These are phyloP conservation scores for Cucurbita maxima DNA, from an alignment of 306 rosid species.

Conservation along the genomic window DNA sequence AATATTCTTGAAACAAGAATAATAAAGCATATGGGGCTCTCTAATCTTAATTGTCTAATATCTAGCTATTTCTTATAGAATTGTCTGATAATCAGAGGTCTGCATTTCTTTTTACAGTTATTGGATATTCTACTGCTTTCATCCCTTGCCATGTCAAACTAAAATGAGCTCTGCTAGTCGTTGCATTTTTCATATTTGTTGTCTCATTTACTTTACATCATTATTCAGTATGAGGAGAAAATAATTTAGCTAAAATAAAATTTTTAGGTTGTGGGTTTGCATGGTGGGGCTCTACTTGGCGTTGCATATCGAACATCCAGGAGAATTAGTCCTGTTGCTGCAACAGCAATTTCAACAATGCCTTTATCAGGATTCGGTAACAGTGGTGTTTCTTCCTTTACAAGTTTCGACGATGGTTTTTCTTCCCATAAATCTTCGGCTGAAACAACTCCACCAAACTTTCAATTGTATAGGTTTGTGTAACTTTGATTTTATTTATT, in stretches of 20 bases:
- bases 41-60: neutral
- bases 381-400: constrained; percentile 80
- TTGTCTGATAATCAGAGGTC: neutral
- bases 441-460: constrained; percentile 74
- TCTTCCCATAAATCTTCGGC: constrained; percentile 57
- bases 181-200: neutral
- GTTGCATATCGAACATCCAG: constrained; percentile 89
- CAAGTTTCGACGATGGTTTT: constrained; percentile 76
- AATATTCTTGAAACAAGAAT: neutral
- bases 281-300: constrained; percentile 97
- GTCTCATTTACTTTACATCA: neutral
- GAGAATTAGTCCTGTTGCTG: constrained; percentile 83
- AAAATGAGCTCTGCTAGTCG: neutral
- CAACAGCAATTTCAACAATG: constrained; percentile 98
- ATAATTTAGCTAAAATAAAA: constrained; percentile 11
- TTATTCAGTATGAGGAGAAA: neutral
- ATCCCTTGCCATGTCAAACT: neutral
- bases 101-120: neutral
- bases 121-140: neutral
- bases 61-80: neutral
- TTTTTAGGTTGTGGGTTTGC: constrained; percentile 85
- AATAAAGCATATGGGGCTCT: neutral
- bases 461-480: constrained; percentile 79
- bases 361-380: constrained; percentile 91
- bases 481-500: neutral